Evolutionary conservation across 768 basidiomycete species (phyloP).

Genomic region (Psilocybe subaeruginosa): DNA sequence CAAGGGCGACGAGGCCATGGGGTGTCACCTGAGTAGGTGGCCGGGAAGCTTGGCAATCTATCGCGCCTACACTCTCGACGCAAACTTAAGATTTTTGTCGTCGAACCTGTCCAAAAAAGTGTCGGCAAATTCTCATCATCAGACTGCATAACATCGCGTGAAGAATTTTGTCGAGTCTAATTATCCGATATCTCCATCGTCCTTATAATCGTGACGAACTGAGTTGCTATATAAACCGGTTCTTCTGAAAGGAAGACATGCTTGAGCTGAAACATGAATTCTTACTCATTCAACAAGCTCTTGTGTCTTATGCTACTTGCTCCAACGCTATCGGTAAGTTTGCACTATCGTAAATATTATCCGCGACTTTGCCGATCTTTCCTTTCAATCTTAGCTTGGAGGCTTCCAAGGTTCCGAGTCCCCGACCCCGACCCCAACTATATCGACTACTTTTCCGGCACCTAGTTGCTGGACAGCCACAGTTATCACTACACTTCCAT

Average conservation of each 20-base stretch:
- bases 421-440: background rate
- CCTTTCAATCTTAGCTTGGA: background rate
- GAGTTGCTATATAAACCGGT: background rate
- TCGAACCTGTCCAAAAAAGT: background rate
- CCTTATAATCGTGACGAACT: background rate
- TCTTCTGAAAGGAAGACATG: background rate
- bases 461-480: conserved; percentile 3
- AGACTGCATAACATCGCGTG: background rate
- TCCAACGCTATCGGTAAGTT: background rate
- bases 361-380: background rate
- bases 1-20: background rate
- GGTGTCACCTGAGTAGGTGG: background rate
- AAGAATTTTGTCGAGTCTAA: background rate
- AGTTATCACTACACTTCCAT: background rate
- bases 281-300: background rate
- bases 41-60: background rate
- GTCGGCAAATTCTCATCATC: background rate
- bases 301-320: background rate
- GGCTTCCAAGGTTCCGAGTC: background rate
- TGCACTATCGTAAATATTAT: background rate
- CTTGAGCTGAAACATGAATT: background rate
- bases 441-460: background rate
- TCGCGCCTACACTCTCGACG: background rate
- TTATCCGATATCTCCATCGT: background rate
- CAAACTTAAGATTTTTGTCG: background rate